Evolutionary conservation across 441 rosid genomes (phyloP).

Genomic region (Jatropha podagrica): DNA sequence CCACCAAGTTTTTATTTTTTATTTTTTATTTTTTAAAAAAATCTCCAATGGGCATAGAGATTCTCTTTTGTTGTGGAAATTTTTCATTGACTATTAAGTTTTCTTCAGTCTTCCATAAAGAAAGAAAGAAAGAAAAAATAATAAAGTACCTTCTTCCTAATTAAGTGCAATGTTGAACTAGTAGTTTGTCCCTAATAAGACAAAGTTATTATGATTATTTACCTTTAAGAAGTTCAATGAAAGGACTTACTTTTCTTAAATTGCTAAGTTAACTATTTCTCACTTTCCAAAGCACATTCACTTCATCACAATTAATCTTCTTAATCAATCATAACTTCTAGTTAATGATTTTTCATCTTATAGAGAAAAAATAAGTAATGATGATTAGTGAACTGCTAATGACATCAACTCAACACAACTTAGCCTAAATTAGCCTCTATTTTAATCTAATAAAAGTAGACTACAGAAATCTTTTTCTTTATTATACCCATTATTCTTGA

Average conservation of each 20-base stretch:
- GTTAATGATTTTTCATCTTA: constrained; percentile 1
- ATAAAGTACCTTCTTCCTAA: constrained; percentile 23
- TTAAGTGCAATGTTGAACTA: constrained; percentile 37
- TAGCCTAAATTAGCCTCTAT: neutral
- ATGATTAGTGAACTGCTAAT: constrained; percentile 6
- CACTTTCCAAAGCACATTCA: neutral
- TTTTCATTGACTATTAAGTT: constrained; percentile 25
- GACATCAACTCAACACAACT: neutral
- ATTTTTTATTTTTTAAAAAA: neutral
- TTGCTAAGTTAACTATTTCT: constrained; percentile 11
- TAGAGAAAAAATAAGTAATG: neutral
- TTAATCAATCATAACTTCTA: constrained; percentile 5
- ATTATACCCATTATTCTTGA: neutral
- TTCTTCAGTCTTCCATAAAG: constrained; percentile 9
- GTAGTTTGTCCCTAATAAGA: constrained; percentile 24
- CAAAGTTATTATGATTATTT: constrained; percentile 31
- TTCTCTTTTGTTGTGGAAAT: constrained; percentile 26
- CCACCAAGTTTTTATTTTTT: neutral
- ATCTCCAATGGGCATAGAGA: constrained; percentile 15
- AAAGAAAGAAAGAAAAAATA: constrained; percentile 8
- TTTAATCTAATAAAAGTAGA: neutral
- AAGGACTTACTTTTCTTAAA: constrained; percentile 11
- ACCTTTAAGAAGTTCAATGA: constrained; percentile 27
- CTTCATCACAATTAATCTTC: constrained; percentile 5
- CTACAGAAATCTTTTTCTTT: neutral